These are phyloP conservation scores for Astrephomene gubernaculifera DNA, from an alignment of 139 green algal species.

Conservation along the genomic window DNA sequence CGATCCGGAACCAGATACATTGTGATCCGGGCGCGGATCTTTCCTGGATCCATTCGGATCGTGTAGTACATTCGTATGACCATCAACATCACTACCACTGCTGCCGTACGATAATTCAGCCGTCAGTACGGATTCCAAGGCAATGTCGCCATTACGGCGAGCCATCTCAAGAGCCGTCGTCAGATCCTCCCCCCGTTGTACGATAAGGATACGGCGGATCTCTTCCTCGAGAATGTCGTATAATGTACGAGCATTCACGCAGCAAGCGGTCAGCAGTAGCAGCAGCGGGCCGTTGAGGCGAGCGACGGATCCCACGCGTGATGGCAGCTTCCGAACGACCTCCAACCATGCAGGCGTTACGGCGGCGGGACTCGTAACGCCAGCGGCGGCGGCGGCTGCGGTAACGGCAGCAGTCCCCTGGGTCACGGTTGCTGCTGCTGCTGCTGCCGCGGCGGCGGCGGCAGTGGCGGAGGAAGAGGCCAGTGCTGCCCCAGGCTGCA, in stretches of 20 bases:
- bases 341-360: neutral
- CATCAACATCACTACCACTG: neutral
- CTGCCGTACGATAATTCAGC: neutral
- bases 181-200: constrained; percentile 6
- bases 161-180: constrained; percentile 1
- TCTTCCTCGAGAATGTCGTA: neutral
- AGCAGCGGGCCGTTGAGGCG: constrained; percentile 9
- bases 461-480: neutral
- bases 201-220: neutral
- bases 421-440: too few species aligned
- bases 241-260: neutral
- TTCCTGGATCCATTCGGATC: too few species aligned
- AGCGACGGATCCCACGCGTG: neutral
- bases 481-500: too few species aligned
- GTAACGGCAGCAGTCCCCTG: too few species aligned
- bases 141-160: neutral
- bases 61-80: too few species aligned
- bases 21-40: too few species aligned
- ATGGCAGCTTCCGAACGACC: neutral
- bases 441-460: neutral
- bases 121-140: neutral
- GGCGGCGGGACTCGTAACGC: neutral
- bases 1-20: too few species aligned
- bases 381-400: neutral
- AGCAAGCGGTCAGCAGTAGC: constrained; percentile 18